These are phyloP conservation scores for Chlorella sp. DNA, from an alignment of 139 green algal genomes.

Conservation along the genomic window DNA sequence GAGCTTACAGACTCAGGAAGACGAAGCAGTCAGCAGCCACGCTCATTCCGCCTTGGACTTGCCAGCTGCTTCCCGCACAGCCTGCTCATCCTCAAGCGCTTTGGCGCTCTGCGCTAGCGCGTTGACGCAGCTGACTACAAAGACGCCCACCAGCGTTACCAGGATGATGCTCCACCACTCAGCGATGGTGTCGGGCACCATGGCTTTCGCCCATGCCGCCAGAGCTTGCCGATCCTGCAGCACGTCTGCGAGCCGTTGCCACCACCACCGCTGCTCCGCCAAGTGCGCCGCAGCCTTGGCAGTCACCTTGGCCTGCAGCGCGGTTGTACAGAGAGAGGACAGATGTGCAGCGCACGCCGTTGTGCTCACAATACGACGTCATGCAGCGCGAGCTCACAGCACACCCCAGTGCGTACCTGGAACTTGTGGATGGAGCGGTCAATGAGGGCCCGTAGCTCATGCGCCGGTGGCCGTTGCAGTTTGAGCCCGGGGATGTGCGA, in stretches of 20 bases:
- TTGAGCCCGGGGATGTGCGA: conserved; percentile 33
- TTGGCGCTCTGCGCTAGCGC: conserved; percentile 30
- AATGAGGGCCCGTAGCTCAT: conserved; percentile 46
- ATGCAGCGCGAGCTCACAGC: too few relatives aligned
- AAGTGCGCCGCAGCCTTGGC: conserved; percentile 28
- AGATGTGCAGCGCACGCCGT: too few relatives aligned
- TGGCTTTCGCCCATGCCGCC: conserved; percentile 11
- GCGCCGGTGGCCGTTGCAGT: conserved; percentile 16
- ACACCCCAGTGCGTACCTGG: too few relatives aligned
- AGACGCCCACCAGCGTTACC: conserved; percentile 32
- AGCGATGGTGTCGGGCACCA: conserved; percentile 37
- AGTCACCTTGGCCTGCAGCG: conserved; percentile 23
- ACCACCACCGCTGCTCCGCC: conserved; percentile 35
- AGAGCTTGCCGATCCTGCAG: conserved; percentile 11
- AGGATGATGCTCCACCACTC: conserved; percentile 41
- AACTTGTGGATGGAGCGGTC: conserved; percentile 60
- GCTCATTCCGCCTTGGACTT: too few relatives aligned
- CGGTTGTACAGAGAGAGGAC: too few relatives aligned
- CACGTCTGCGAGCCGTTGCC: conserved; percentile 16
- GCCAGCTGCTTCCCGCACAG: not conserved
- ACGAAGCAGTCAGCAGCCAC: too few relatives aligned
- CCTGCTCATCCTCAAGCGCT: not conserved
- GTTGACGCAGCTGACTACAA: conserved; percentile 40
- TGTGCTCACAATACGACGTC: too few relatives aligned
- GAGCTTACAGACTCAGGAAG: too few relatives aligned